Evolutionary conservation across 306 rosid species (phyloP).

Genomic region (Carpinus viminea): DNA sequence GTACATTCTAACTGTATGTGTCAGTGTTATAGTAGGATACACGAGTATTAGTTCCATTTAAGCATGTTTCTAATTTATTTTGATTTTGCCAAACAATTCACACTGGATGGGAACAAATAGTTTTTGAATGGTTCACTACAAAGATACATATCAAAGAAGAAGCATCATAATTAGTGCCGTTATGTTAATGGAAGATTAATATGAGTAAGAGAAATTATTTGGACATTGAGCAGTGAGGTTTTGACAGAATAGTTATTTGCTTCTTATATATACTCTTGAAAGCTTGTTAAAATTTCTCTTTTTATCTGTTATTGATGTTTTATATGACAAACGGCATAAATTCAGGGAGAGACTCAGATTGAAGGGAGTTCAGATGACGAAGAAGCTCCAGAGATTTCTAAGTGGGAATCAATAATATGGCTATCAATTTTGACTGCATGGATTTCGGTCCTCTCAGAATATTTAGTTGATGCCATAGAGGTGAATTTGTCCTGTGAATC

Average conservation of each 20-base stretch:
- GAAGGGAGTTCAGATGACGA: constrained; percentile 44
- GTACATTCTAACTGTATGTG: neutral
- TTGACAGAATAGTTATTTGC: neutral
- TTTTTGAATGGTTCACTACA: neutral
- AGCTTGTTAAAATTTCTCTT: constrained; percentile 12
- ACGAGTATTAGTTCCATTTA: neutral
- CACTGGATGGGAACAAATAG: neutral
- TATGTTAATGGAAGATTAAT: neutral
- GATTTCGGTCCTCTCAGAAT: constrained; percentile 72
- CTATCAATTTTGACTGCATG: constrained; percentile 69
- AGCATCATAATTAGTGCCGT: neutral
- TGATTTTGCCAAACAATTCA: neutral
- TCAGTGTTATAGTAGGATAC: neutral
- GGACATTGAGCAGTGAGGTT: neutral
- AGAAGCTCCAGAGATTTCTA: constrained; percentile 73
- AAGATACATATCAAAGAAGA: neutral
- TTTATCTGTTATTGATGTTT: constrained; percentile 18
- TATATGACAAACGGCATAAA: constrained; percentile 21
- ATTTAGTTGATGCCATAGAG: constrained; percentile 74
- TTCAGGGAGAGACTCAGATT: constrained; percentile 56
- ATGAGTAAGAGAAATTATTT: neutral
- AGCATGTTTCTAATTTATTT: neutral
- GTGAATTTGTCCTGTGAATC: constrained; percentile 32
- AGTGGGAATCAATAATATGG: constrained; percentile 87
- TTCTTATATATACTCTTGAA: neutral